Evolutionary conservation across 1,284 basidiomycete species (phyloP).

Genomic region (Takashimella koratensis): DNA sequence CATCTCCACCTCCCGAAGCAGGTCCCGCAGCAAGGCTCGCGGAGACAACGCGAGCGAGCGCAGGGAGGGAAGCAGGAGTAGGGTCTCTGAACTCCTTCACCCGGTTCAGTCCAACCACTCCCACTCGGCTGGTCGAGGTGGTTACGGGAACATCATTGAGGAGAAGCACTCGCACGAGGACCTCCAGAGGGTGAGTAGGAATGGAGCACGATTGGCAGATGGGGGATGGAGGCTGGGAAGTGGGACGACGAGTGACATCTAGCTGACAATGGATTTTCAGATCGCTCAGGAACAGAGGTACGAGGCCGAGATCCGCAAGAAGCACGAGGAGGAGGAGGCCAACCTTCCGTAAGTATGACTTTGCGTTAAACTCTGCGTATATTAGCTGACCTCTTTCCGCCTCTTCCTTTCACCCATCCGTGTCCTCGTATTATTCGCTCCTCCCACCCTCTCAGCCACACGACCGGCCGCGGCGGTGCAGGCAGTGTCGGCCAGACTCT

Average conservation of each 20-base stretch:
- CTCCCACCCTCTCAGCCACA: conserved; percentile 22
- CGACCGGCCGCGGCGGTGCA: conserved; percentile 42
- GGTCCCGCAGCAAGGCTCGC: conserved; percentile 26
- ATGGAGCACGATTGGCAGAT: background rate
- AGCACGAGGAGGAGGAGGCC: conserved; percentile 33
- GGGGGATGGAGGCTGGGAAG: background rate
- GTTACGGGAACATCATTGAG: conserved; percentile 46
- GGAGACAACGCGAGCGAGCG: background rate
- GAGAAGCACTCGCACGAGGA: conserved; percentile 32
- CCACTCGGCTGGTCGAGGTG: conserved; percentile 38
- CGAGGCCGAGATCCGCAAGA: conserved; percentile 34
- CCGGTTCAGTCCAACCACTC: background rate
- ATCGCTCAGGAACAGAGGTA: conserved; percentile 25
- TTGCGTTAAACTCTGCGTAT: too few relatives aligned
- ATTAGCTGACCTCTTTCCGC: too few relatives aligned
- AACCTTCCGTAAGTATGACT: conserved; percentile 30
- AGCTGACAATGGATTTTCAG: too few relatives aligned
- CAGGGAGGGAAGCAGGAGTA: background rate
- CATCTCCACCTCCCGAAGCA: conserved; percentile 28
- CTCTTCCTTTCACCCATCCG: too few relatives aligned
- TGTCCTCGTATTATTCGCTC: too few relatives aligned
- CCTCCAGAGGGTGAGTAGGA: conserved; percentile 16
- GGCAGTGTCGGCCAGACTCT: conserved; percentile 34
- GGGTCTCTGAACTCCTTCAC: background rate
- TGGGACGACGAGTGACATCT: background rate